Conservation (phyloP, 345 rosid genomes). For the Microthlaspi erraticum region DNA sequence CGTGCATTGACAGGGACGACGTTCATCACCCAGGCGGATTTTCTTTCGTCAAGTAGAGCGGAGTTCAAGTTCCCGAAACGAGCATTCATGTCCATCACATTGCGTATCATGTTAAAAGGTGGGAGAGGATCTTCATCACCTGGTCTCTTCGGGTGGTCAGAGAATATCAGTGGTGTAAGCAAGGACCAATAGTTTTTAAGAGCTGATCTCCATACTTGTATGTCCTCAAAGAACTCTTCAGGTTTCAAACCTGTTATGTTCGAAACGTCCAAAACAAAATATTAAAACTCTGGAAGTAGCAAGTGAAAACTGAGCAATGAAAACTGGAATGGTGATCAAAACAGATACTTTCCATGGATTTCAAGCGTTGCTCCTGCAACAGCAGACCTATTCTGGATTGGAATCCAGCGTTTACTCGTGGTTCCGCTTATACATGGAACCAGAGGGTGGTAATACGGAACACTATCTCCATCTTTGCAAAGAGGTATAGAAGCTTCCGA, state of each 20-base stretch:
- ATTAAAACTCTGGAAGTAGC: constrained; percentile 13
- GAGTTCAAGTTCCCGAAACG: constrained; percentile 82
- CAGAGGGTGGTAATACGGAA: constrained; percentile 80
- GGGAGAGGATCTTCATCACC: constrained; percentile 99
- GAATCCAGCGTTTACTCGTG: constrained; percentile 80
- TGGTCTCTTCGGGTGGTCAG: constrained; percentile 99
- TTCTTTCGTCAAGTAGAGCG: constrained; percentile 74
- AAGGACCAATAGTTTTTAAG: constrained; percentile 91
- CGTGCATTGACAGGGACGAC: constrained; percentile 81
- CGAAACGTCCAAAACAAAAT: background rate
- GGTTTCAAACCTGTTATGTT: constrained; percentile 64
- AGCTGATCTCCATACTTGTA: constrained; percentile 74
- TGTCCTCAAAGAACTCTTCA: constrained; percentile 77
- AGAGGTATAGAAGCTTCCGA: constrained; percentile 57
- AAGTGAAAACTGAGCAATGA: background rate
- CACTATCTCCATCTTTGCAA: constrained; percentile 73
- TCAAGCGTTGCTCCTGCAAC: constrained; percentile 67
- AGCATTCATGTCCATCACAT: constrained; percentile 99
- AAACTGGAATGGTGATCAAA: background rate
- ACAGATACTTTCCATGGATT: constrained; percentile 81
- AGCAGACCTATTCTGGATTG: constrained; percentile 83
- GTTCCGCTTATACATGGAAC: constrained; percentile 80
- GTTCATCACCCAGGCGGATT: constrained; percentile 94
- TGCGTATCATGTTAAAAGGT: constrained; percentile 95
- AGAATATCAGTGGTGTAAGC: constrained; percentile 92